Evolutionary conservation across 805 yeast genomes (phyloP).

Genomic region (Myxozyma mucilagina): DNA sequence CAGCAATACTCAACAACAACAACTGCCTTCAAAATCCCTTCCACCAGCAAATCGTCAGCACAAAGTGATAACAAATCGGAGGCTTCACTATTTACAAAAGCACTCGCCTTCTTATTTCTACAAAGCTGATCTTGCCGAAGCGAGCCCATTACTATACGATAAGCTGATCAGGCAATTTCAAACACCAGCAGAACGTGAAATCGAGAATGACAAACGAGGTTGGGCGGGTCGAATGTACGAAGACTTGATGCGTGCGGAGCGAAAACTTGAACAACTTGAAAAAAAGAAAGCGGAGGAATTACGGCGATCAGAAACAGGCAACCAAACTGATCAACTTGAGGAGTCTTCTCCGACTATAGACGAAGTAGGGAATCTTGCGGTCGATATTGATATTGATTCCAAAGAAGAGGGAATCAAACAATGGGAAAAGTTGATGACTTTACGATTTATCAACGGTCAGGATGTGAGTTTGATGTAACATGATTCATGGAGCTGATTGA

Average conservation of each 20-base stretch:
- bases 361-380: background rate
- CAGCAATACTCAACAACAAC: background rate
- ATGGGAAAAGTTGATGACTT: conserved; percentile 24
- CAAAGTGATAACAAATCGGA: conserved; percentile 12
- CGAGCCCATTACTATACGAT: conserved; percentile 17
- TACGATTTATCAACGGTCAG: conserved; percentile 24
- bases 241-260: conserved; percentile 28
- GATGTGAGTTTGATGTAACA: conserved; percentile 17
- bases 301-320: background rate
- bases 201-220: conserved; percentile 12
- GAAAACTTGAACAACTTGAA: conserved; percentile 1
- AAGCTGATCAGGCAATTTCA: conserved; percentile 19
- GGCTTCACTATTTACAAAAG: conserved; percentile 18
- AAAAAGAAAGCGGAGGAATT: conserved; percentile 7
- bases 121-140: conserved; percentile 19
- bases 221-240: conserved; percentile 30
- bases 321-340: background rate
- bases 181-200: conserved; percentile 19
- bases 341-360: background rate
- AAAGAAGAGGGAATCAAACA: conserved; percentile 19
- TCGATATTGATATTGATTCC: conserved; percentile 1
- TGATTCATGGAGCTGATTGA: background rate
- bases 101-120: conserved; percentile 14
- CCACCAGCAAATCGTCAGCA: conserved; percentile 11
- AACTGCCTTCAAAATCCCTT: background rate